Percentiles rank a stretch among this genome's conserved stretches.
These are phyloP conservation scores for Eleusine coracana DNA, from an alignment of 176 grass and related monocot species.

Conservation along the genomic window DNA sequence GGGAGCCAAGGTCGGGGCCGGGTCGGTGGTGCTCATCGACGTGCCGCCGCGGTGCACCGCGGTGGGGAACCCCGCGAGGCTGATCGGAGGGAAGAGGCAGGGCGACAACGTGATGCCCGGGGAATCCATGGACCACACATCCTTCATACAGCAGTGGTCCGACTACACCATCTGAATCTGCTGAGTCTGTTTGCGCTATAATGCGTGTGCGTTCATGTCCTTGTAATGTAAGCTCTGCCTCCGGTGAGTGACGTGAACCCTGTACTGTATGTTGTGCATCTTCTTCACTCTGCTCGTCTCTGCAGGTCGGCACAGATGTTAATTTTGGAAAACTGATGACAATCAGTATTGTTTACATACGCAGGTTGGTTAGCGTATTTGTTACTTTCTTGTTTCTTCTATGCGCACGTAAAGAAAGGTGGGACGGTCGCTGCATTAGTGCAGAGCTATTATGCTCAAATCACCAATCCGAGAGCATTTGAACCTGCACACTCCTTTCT, in stretches of 20 bases:
- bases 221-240: not conserved
- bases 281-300: not conserved
- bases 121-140: constrained; percentile 97
- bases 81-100: constrained; percentile 56
- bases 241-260: not conserved
- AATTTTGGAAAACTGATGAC: not conserved
- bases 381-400: not conserved
- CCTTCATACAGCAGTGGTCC: constrained; percentile 88
- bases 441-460: too few species aligned
- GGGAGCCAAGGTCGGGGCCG: constrained; percentile 85
- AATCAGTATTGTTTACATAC: not conserved
- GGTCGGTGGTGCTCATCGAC: constrained; percentile 87
- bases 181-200: not conserved
- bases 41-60: constrained; percentile 75
- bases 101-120: constrained; percentile 63
- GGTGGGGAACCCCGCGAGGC: constrained; percentile 84
- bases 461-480: too few species aligned
- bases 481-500: too few species aligned
- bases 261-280: not conserved
- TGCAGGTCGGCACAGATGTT: too few species aligned
- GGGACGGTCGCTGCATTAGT: too few species aligned
- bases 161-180: constrained; percentile 72
- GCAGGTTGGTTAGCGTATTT: not conserved
- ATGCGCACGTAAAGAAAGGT: not conserved
- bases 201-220: too few species aligned